These are phyloP conservation scores for Ophiostoma angusticollis DNA, from an alignment of 2,329 filamentous ascomycete species.

Conservation along the genomic window DNA sequence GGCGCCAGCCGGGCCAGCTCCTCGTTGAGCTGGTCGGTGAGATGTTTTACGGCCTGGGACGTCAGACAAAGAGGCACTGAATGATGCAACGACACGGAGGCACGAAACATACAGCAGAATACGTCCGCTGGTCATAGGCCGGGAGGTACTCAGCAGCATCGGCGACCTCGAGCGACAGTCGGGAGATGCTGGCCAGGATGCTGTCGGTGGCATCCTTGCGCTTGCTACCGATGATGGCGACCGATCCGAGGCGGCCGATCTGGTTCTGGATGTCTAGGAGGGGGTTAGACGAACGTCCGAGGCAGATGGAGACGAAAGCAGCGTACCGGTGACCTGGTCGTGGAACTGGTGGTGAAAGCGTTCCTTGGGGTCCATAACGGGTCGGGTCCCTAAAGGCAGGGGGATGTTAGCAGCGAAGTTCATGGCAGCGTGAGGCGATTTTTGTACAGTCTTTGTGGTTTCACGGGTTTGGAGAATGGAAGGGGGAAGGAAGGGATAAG, in stretches of 20 bases:
- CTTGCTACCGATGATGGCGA: constrained; percentile 55
- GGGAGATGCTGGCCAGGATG: constrained; percentile 65
- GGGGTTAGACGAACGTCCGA: not conserved
- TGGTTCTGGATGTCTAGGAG: constrained; percentile 60
- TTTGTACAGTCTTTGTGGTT: too few relatives aligned
- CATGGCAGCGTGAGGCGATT: too few relatives aligned
- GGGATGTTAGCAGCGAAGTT: constrained; percentile 8
- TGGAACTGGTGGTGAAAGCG: constrained; percentile 79
- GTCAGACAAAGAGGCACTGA: too few relatives aligned
- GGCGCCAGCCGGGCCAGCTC: constrained; percentile 52
- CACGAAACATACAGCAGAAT: constrained; percentile 50
- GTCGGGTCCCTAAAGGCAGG: constrained; percentile 15
- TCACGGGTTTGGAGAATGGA: too few relatives aligned
- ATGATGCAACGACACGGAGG: not conserved
- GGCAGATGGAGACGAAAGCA: not conserved
- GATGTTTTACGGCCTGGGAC: constrained; percentile 67
- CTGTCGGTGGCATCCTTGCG: constrained; percentile 70
- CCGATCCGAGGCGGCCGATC: constrained; percentile 54
- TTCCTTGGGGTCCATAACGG: constrained; percentile 48
- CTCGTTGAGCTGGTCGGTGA: constrained; percentile 66
- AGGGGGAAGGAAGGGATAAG: not conserved
- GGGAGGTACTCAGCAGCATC: constrained; percentile 74
- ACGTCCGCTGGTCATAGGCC: constrained; percentile 79
- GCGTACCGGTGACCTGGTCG: constrained; percentile 55
- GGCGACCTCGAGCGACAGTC: constrained; percentile 70